These are phyloP conservation scores for Ustilago cynodontis DNA, from an alignment of 1,284 basidiomycete genomes.

Conservation along the genomic window DNA sequence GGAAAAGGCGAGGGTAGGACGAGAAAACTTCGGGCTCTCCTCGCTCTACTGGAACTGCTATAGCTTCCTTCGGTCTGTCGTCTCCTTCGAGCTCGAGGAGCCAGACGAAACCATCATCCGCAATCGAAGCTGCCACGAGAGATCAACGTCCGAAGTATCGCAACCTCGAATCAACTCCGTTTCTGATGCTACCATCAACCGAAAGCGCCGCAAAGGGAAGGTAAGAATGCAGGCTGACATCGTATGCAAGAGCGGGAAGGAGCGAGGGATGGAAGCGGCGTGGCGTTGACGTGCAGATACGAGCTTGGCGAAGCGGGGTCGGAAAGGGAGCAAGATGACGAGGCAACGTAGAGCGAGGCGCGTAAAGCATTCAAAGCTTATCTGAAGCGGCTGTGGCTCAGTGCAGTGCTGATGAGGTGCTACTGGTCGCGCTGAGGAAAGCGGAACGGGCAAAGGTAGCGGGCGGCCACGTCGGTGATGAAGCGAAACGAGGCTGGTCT, in stretches of 20 bases:
- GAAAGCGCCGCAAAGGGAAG: neutral
- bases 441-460: neutral
- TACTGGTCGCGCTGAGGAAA: no score
- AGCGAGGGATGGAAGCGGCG: neutral
- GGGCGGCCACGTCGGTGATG: neutral
- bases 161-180: neutral
- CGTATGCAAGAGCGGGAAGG: neutral
- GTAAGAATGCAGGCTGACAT: neutral
- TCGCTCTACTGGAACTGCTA: neutral
- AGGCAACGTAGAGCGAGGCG: neutral
- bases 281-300: slow-evolving; percentile 1
- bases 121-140: neutral
- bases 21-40: neutral
- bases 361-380: neutral
- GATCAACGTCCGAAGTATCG: neutral
- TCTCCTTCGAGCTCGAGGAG: neutral
- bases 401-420: neutral
- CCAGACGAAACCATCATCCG: neutral
- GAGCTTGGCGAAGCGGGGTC: slow-evolving; percentile 5
- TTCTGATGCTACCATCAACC: neutral
- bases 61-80: neutral
- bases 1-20: neutral
- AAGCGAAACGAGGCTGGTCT: neutral
- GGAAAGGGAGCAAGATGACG: neutral
- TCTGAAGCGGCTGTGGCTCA: neutral